phyloP scores from a whole-genome alignment of 1,284 basidiomycete genomes.

The Cryptococcus sp. region DNA sequence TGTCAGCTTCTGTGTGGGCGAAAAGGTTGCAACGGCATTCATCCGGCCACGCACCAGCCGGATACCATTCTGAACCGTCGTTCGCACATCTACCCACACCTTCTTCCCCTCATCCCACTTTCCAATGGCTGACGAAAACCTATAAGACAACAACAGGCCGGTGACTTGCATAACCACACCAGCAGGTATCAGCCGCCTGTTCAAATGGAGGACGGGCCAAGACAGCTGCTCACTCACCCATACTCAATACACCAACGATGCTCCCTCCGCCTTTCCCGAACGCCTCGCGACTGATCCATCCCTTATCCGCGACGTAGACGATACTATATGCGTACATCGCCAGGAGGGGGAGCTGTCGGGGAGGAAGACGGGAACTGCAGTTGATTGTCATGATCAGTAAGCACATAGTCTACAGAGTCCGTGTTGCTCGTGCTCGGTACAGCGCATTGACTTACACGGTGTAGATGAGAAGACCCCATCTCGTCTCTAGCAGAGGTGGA shows the following conservation, averaged over 20 bases:
- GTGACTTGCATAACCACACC: constrained; percentile 22
- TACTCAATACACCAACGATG: constrained; percentile 39
- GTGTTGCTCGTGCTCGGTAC: too few species aligned
- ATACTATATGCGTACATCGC: constrained; percentile 29
- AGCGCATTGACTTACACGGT: constrained; percentile 28
- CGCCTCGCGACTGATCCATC: constrained; percentile 20
- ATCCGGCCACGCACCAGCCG: constrained; percentile 34
- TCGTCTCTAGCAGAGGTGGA: constrained; percentile 15
- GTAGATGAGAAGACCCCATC: constrained; percentile 32
- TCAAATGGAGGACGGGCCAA: background rate
- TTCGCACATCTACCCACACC: constrained; percentile 43
- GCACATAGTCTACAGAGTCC: background rate
- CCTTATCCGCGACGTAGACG: constrained; percentile 16
- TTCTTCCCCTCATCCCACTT: constrained; percentile 46
- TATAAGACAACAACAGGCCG: constrained; percentile 41
- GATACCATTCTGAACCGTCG: constrained; percentile 40
- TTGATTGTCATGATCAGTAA: background rate
- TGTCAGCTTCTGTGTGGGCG: background rate
- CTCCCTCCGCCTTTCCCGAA: constrained; percentile 34
- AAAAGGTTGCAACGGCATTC: background rate
- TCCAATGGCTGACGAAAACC: constrained; percentile 36
- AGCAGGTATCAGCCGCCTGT: background rate
- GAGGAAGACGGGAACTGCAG: constrained; percentile 32
- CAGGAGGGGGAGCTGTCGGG: constrained; percentile 31
- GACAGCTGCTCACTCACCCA: constrained; percentile 28